Conservation (phyloP, 176 grass and related monocot genomes). For the Thalia dealbata region DNA sequence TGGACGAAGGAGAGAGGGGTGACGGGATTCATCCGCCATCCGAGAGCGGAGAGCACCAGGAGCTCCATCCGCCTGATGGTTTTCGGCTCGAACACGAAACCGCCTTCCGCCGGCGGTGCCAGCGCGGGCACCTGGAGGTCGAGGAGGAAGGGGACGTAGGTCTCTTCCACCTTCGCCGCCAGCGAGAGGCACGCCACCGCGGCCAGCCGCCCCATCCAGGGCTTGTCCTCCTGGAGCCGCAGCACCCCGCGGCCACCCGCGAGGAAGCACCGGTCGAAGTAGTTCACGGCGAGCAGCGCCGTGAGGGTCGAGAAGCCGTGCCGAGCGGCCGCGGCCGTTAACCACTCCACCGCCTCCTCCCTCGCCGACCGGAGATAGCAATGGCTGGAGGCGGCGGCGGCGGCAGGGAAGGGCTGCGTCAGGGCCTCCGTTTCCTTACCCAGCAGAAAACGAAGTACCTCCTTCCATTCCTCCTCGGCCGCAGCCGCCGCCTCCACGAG, state of each 20-base stretch:
- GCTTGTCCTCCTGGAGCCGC: conserved; percentile 30
- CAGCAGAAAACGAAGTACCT: not conserved
- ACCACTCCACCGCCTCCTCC: conserved; percentile 42
- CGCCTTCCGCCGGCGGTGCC: conserved; percentile 7
- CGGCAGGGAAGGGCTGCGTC: not conserved
- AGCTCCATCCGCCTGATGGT: conserved; percentile 81
- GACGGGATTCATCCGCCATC: conserved; percentile 67
- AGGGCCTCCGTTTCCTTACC: conserved; percentile 25
- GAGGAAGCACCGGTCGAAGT: conserved; percentile 85
- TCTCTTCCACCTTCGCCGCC: conserved; percentile 82
- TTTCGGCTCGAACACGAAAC: conserved; percentile 54
- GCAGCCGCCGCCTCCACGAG: not conserved
- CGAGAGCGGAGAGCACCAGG: conserved; percentile 58
- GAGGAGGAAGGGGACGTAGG: conserved; percentile 43
- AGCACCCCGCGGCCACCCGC: conserved; percentile 27
- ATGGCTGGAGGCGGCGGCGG: conserved; percentile 23
- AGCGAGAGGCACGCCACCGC: conserved; percentile 63
- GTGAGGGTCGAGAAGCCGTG: conserved; percentile 68
- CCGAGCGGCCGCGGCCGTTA: conserved; percentile 22
- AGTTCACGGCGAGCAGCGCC: conserved; percentile 40
- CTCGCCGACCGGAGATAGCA: conserved; percentile 20
- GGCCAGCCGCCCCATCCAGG: conserved; percentile 69
- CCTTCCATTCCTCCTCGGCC: conserved; percentile 9
- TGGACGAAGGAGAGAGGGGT: conserved; percentile 77
- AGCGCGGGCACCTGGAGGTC: conserved; percentile 48